Evolutionary conservation across 2,329 filamentous ascomycete species (phyloP).

Genomic region (Penicillium psychrosexuale): DNA sequence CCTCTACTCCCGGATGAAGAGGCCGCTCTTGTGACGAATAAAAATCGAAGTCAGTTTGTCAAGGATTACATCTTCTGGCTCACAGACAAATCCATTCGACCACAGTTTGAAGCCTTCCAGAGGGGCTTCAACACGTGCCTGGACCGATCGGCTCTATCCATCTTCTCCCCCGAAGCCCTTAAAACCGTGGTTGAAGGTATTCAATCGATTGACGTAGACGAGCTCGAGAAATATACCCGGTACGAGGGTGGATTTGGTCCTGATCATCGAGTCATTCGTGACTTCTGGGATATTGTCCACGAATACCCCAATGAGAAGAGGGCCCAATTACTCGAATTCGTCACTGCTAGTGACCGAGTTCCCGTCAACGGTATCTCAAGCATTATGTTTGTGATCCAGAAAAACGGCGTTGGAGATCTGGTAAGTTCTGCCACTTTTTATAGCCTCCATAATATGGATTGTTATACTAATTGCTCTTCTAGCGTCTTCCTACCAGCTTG

Average conservation of each 20-base stretch:
- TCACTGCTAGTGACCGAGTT: constrained; percentile 86
- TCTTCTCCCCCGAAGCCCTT: constrained; percentile 69
- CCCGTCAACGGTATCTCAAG: constrained; percentile 82
- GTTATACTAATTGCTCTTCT: constrained; percentile 7
- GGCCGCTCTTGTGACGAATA: constrained; percentile 72
- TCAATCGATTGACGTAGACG: constrained; percentile 72
- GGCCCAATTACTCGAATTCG: constrained; percentile 80
- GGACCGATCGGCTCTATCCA: constrained; percentile 63
- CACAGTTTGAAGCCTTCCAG: constrained; percentile 77
- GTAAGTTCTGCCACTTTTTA: constrained; percentile 27
- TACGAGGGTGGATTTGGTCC: constrained; percentile 78
- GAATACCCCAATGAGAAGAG: constrained; percentile 61
- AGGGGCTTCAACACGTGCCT: constrained; percentile 76
- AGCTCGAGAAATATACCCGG: constrained; percentile 66
- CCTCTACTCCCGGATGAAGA: constrained; percentile 45
- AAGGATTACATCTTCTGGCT: constrained; percentile 82
- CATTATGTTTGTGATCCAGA: constrained; percentile 78
- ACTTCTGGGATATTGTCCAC: constrained; percentile 85
- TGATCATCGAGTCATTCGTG: constrained; percentile 64
- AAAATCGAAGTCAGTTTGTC: constrained; percentile 74
- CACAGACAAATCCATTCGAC: constrained; percentile 69
- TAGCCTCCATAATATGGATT: background rate
- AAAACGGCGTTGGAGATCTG: constrained; percentile 64
- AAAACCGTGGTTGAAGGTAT: constrained; percentile 80
- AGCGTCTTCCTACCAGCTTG: constrained; percentile 73